These are phyloP conservation scores for Talaromyces funiculosus DNA, from an alignment of 2,329 filamentous ascomycete genomes.

Conservation along the genomic window DNA sequence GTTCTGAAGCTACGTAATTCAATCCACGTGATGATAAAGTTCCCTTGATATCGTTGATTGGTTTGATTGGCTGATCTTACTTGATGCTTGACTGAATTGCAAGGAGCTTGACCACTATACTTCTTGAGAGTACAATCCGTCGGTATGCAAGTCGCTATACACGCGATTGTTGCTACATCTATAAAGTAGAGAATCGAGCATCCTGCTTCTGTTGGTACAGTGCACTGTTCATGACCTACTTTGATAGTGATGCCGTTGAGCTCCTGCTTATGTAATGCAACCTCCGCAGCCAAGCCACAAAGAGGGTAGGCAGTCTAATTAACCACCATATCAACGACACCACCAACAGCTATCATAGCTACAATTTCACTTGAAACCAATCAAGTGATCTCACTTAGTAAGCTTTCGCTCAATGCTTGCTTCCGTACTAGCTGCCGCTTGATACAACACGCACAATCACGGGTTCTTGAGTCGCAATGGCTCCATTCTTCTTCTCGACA, in stretches of 20 bases:
- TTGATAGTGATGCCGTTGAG: background rate
- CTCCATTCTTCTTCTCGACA: slow-evolving; percentile 97
- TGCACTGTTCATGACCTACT: background rate
- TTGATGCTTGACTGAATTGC: background rate
- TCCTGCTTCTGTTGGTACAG: background rate
- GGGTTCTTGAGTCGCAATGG: slow-evolving; percentile 55
- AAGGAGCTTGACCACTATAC: background rate
- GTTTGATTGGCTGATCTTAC: background rate
- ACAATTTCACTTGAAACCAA: background rate
- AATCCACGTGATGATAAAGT: background rate
- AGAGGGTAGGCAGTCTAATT: background rate
- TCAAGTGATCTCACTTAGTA: background rate
- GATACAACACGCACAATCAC: background rate
- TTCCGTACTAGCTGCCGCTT: background rate
- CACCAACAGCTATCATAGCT: slow-evolving; percentile 2
- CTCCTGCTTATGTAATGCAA: slow-evolving; percentile 2
- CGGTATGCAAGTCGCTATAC: too few species aligned
- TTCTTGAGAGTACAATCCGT: too few species aligned
- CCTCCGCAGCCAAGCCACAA: background rate
- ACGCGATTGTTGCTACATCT: too few species aligned
- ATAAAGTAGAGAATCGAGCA: too few species aligned
- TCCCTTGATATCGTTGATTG: background rate
- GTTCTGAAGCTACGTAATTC: background rate
- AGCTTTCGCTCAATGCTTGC: background rate
- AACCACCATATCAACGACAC: background rate